phyloP scores from a whole-genome alignment of 2,329 filamentous ascomycete species.

The Cladosporium sp. region DNA sequence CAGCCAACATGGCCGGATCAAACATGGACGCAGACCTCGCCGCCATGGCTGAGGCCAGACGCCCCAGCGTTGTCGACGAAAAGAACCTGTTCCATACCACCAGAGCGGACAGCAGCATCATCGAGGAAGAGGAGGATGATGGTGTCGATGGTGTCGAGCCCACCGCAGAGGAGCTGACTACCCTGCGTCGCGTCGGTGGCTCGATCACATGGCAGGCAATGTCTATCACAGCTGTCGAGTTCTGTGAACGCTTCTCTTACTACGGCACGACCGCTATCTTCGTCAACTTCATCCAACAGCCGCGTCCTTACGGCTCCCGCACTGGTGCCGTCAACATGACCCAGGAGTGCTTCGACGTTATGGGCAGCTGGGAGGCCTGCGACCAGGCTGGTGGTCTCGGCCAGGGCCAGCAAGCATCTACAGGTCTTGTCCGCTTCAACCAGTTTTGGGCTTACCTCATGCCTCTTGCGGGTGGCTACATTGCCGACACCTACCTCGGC shows the following conservation, averaged over 20 bases:
- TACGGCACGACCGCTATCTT: constrained; percentile 47
- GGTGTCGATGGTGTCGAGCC: constrained; percentile 30
- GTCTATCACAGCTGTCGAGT: constrained; percentile 50
- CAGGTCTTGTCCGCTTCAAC: constrained; percentile 48
- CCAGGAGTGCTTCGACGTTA: constrained; percentile 32
- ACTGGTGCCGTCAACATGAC: constrained; percentile 41
- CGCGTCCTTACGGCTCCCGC: constrained; percentile 37
- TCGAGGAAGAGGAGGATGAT: constrained; percentile 17
- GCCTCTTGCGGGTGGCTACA: constrained; percentile 47
- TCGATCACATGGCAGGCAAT: constrained; percentile 48
- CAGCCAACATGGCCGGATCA: constrained; percentile 10
- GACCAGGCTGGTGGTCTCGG: constrained; percentile 43
- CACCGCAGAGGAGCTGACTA: constrained; percentile 45
- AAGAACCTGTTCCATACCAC: constrained; percentile 13
- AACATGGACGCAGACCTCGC: constrained; percentile 18
- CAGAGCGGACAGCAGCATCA: constrained; percentile 20
- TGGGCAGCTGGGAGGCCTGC: constrained; percentile 32
- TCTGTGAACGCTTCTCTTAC: constrained; percentile 52
- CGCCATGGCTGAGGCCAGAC: constrained; percentile 29
- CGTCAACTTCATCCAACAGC: constrained; percentile 49
- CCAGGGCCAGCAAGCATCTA: constrained; percentile 45
- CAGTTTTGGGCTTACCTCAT: constrained; percentile 51
- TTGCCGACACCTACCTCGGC: constrained; percentile 68
- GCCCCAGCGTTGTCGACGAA: constrained; percentile 24
- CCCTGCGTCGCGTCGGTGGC: constrained; percentile 48